Percentiles rank a stretch among this genome's conserved stretches.
phyloP scores from a whole-genome alignment of 2,329 filamentous ascomycete species.

The Stemphylium vesicarium region DNA sequence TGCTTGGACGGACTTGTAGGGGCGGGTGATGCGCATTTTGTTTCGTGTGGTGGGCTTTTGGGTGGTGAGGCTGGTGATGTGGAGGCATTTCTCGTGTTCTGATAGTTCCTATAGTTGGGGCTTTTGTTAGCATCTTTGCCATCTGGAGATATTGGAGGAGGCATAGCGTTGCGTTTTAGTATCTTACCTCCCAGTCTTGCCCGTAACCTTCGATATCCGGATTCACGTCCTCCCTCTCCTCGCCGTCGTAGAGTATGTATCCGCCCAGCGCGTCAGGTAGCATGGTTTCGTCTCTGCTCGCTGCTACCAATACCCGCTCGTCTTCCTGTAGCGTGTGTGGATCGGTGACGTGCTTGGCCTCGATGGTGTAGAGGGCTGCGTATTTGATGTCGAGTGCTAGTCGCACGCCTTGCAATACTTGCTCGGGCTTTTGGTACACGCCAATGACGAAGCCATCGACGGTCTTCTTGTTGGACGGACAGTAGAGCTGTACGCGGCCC shows the following conservation, averaged over 20 bases:
- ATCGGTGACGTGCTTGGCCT: slow-evolving; percentile 14
- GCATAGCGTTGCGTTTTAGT: no score
- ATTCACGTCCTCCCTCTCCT: slow-evolving; percentile 16
- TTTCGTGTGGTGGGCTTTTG: slow-evolving; percentile 13
- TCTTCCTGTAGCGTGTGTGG: slow-evolving; percentile 15
- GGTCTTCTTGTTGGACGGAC: slow-evolving; percentile 11
- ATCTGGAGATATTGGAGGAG: background rate
- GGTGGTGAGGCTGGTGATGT: slow-evolving; percentile 13
- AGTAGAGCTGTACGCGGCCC: slow-evolving; percentile 13
- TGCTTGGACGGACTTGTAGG: slow-evolving; percentile 3
- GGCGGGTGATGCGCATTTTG: slow-evolving; percentile 15
- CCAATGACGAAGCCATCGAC: slow-evolving; percentile 15
- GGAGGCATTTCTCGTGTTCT: slow-evolving; percentile 15
- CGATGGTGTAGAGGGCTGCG: slow-evolving; percentile 15
- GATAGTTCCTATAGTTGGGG: slow-evolving; percentile 4
- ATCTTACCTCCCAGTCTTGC: slow-evolving; percentile 9
- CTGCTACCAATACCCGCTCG: slow-evolving; percentile 16
- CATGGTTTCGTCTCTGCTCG: slow-evolving; percentile 3
- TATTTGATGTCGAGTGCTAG: slow-evolving; percentile 14
- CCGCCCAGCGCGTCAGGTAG: slow-evolving; percentile 12
- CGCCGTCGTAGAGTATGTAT: slow-evolving; percentile 12
- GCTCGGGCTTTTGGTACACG: slow-evolving; percentile 14
- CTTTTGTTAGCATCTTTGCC: background rate
- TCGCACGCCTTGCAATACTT: slow-evolving; percentile 19
- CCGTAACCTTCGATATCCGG: slow-evolving; percentile 4